Conservation (phyloP, 2,329 filamentous ascomycete species). For the Amylocarpus encephaloides region DNA sequence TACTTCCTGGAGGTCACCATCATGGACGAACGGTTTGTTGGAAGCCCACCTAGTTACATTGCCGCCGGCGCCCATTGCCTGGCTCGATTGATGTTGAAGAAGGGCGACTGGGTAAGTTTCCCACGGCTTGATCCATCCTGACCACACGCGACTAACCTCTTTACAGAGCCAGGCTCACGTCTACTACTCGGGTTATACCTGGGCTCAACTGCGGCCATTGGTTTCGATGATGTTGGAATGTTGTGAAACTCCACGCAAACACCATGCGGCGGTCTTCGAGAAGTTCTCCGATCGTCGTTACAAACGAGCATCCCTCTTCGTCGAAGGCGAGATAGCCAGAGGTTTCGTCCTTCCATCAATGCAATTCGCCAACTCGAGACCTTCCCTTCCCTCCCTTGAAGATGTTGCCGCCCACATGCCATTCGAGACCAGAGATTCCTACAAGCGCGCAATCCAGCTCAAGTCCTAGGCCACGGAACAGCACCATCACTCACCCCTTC, state of each 20-base stretch:
- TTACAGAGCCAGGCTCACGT: slow-evolving; percentile 71
- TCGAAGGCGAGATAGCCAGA: slow-evolving; percentile 64
- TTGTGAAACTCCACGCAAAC: slow-evolving; percentile 71
- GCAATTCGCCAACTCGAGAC: slow-evolving; percentile 14
- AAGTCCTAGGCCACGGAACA: slow-evolving; percentile 9
- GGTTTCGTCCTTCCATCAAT: slow-evolving; percentile 44
- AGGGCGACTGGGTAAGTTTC: slow-evolving; percentile 81
- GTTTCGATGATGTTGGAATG: slow-evolving; percentile 79
- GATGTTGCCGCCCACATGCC: slow-evolving; percentile 20
- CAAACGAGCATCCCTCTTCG: slow-evolving; percentile 76
- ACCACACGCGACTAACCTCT: not conserved
- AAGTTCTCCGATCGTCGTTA: slow-evolving; percentile 88
- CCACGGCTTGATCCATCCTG: not conserved
- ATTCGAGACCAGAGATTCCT: slow-evolving; percentile 23
- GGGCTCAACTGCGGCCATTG: slow-evolving; percentile 71
- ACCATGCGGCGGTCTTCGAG: slow-evolving; percentile 82
- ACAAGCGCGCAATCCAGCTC: slow-evolving; percentile 26
- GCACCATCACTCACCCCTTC: slow-evolving; percentile 15
- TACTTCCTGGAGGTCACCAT: slow-evolving; percentile 96
- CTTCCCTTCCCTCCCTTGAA: slow-evolving; percentile 23
- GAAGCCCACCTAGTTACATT: slow-evolving; percentile 80
- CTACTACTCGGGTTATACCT: slow-evolving; percentile 91
- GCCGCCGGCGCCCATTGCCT: slow-evolving; percentile 91
- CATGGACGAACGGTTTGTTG: slow-evolving; percentile 97
- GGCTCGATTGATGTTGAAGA: slow-evolving; percentile 78